Conservation (phyloP, 768 basidiomycete species). For the Agrocybe chaxingu region DNA sequence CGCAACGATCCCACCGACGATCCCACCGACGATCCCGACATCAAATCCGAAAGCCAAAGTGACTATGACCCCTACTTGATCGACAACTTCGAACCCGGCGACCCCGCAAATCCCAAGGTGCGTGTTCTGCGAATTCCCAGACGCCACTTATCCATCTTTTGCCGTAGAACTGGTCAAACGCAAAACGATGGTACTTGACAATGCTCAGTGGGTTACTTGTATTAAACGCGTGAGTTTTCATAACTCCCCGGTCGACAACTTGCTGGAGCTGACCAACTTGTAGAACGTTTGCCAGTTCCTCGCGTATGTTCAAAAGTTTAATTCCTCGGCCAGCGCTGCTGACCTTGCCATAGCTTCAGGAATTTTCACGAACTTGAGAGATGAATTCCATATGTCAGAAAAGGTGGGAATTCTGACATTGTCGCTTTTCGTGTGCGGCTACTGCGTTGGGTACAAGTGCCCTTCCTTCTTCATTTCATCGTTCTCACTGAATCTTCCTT, state of each 20-base stretch:
- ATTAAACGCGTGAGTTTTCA: slow-evolving; percentile 45
- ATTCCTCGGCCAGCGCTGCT: background rate
- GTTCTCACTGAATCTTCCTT: background rate
- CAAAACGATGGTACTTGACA: slow-evolving; percentile 50
- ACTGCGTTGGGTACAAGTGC: slow-evolving; percentile 46
- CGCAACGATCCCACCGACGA: slow-evolving; percentile 6
- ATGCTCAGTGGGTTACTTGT: slow-evolving; percentile 46
- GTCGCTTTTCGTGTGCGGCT: slow-evolving; percentile 67
- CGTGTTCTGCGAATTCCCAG: slow-evolving; percentile 1
- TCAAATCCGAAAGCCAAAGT: background rate
- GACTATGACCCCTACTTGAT: slow-evolving; percentile 31
- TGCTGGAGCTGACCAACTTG: background rate
- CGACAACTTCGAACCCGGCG: slow-evolving; percentile 31
- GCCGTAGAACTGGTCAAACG: slow-evolving; percentile 45
- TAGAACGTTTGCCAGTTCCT: slow-evolving; percentile 64
- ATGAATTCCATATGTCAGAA: slow-evolving; percentile 44
- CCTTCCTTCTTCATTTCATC: background rate
- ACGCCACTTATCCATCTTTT: background rate
- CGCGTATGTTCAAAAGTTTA: slow-evolving; percentile 29
- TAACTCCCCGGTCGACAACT: background rate
- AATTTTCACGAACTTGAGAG: slow-evolving; percentile 38
- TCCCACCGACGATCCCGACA: background rate
- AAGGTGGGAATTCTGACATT: slow-evolving; percentile 55
- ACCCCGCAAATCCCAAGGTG: slow-evolving; percentile 47
- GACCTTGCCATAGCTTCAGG: slow-evolving; percentile 35